Evolutionary conservation across 2,329 filamentous ascomycete species (phyloP), one percentile per base, ranked within the genome.

Genomic region (Rutstroemia sp.): DNA sequence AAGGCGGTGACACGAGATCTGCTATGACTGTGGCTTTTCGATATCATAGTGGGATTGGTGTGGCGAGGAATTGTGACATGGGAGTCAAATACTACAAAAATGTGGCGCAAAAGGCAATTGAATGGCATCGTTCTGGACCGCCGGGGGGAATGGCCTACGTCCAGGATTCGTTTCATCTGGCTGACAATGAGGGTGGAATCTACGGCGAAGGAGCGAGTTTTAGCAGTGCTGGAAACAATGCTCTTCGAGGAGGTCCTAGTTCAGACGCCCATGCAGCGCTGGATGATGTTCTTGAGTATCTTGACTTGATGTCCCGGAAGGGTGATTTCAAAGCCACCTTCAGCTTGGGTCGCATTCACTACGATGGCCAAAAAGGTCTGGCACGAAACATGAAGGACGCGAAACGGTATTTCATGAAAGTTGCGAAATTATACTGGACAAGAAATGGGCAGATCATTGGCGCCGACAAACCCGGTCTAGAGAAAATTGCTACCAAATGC

Each of bases 191-290:
- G 30, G 95, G 94, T 7, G 94, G 94, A 45, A 87, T 96, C 6
- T 99, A 96, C 69, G 95, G 94, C 48, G 90, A 96, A 72, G 95
- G 94, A 3, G 94, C 94, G 12, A 97, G 92, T 68, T 89, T 87
- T 40, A 86, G 87, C 23, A 96, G 91, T 68, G 87, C 94, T 0
- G 94, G 94, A 4, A 79, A 82, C 56, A 92, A 95, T 68, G 90
- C 91, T 4, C 81, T 86, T 65, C 84, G 85, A 60, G 82, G 84
- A 19, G 83, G 84, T 56, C 80, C 85, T 1, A 86, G 87, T 61
- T 89, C 89, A 2, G 88, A 94, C 67, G 83, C 87, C 1, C 87
- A 95, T 65, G 90, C 91, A 1, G 88, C 89, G 16, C 82, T 96
- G 57, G 91, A 95, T 65, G 92, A 99, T 70, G 88, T 97, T 16